Conservation (phyloP, 108 stramenopile species). For the Nitzschia sp. region DNA sequence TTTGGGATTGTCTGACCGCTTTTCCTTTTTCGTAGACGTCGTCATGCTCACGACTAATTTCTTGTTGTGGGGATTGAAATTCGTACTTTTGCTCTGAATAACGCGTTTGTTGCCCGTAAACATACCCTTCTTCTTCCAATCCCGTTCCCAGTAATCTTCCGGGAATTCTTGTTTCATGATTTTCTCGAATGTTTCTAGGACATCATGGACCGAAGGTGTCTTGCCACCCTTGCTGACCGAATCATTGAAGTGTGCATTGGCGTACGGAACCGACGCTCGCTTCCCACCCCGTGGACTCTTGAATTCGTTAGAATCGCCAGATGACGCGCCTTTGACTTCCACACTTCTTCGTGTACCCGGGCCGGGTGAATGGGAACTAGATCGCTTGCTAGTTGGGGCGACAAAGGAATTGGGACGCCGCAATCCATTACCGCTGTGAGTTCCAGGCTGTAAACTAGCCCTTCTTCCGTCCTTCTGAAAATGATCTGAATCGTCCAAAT, state of each 20-base stretch:
- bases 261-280: background rate
- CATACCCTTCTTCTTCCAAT: background rate
- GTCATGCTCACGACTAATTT: constrained; percentile 12
- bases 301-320: background rate
- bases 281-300: constrained; percentile 2
- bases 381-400: too few relatives aligned
- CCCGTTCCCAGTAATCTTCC: constrained; percentile 13
- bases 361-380: too few relatives aligned
- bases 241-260: too few relatives aligned
- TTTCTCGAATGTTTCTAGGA: background rate
- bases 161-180: constrained; percentile 11
- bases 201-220: constrained; percentile 1
- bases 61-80: constrained; percentile 2
- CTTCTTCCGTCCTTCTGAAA: too few relatives aligned
- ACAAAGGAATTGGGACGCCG: too few relatives aligned
- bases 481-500: background rate
- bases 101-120: background rate
- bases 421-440: too few relatives aligned
- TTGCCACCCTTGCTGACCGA: background rate
- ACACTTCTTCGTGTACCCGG: too few relatives aligned
- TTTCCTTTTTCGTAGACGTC: constrained; percentile 11
- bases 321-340: too few relatives aligned
- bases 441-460: too few relatives aligned
- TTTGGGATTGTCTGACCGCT: constrained; percentile 1
- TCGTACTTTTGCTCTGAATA: constrained; percentile 3